Percentiles rank a stretch among this genome's conserved stretches.
phyloP scores from a whole-genome alignment of 768 basidiomycete species.

The Botryobasidium botryosum region DNA sequence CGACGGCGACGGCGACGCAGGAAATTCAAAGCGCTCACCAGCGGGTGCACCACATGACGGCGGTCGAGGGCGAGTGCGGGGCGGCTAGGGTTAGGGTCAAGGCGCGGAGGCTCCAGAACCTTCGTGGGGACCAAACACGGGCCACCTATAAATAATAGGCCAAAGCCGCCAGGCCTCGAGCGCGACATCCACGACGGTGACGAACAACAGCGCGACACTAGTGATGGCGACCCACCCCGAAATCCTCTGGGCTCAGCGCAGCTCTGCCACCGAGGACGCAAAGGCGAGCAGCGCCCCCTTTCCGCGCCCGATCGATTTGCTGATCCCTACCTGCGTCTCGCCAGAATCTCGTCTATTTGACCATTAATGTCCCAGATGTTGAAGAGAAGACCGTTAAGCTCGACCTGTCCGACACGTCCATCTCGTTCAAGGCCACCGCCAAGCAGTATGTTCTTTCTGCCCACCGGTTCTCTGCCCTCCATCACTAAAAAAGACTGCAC shows the following conservation, averaged over 20 bases:
- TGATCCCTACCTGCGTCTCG: not conserved
- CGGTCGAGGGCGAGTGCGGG: too few relatives aligned
- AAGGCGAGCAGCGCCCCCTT: constrained; percentile 34
- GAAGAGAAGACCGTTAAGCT: constrained; percentile 38
- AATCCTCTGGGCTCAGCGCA: constrained; percentile 90
- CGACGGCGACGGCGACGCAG: not conserved
- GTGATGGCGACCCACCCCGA: too few relatives aligned
- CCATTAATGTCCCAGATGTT: constrained; percentile 70
- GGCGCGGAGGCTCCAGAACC: too few relatives aligned
- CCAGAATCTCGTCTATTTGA: constrained; percentile 80
- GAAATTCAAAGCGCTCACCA: constrained; percentile 3
- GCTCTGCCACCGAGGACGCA: constrained; percentile 39
- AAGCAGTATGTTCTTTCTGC: constrained; percentile 21
- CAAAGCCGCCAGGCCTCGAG: too few relatives aligned
- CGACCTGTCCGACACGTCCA: constrained; percentile 37
- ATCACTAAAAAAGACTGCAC: too few relatives aligned
- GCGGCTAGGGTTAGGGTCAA: too few relatives aligned
- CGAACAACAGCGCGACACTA: too few relatives aligned
- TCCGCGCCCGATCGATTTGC: not conserved
- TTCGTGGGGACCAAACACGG: too few relatives aligned
- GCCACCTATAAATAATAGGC: too few relatives aligned
- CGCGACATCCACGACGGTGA: too few relatives aligned
- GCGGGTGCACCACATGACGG: constrained; percentile 12
- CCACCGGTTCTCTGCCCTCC: too few relatives aligned
- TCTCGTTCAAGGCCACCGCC: constrained; percentile 46